Evolutionary conservation across 2,329 filamentous ascomycete genomes (phyloP).

Genomic region (Clonostachys rosea): DNA sequence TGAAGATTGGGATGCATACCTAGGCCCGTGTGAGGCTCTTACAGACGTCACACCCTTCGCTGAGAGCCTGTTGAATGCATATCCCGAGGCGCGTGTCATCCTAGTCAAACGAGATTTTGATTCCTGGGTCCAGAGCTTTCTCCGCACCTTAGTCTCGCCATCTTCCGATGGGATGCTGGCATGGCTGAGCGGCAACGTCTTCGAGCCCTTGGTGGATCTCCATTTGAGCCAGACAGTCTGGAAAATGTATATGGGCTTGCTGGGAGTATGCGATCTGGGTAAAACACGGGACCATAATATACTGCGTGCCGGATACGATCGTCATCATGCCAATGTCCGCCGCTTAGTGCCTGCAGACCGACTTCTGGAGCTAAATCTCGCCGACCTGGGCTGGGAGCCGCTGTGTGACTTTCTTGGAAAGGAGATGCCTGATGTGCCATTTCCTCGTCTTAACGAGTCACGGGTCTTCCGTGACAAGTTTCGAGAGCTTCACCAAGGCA

Average conservation of each 20-base stretch:
- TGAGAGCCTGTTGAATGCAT: slow-evolving; percentile 6
- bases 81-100: slow-evolving; percentile 12
- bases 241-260: slow-evolving; percentile 6
- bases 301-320: slow-evolving; percentile 1
- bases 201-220: slow-evolving; percentile 1
- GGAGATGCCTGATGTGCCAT: slow-evolving; percentile 14
- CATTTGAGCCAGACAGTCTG: slow-evolving; percentile 9
- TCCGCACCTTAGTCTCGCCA: slow-evolving; percentile 10
- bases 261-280: slow-evolving; percentile 1
- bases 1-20: slow-evolving; percentile 1
- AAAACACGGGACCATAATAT: background rate
- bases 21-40: slow-evolving; percentile 7
- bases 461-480: background rate
- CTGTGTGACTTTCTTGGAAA: slow-evolving; percentile 25
- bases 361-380: slow-evolving; percentile 19
- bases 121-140: slow-evolving; percentile 9
- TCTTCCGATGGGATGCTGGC: slow-evolving; percentile 7
- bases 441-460: slow-evolving; percentile 8
- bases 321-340: slow-evolving; percentile 19
- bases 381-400: slow-evolving; percentile 24
- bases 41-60: slow-evolving; percentile 9
- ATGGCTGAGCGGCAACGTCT: slow-evolving; percentile 2
- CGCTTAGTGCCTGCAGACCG: slow-evolving; percentile 17
- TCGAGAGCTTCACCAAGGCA: background rate
- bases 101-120: slow-evolving; percentile 11